Conservation (phyloP, 148 eudicot species). For the Rhododendron vialii region DNA sequence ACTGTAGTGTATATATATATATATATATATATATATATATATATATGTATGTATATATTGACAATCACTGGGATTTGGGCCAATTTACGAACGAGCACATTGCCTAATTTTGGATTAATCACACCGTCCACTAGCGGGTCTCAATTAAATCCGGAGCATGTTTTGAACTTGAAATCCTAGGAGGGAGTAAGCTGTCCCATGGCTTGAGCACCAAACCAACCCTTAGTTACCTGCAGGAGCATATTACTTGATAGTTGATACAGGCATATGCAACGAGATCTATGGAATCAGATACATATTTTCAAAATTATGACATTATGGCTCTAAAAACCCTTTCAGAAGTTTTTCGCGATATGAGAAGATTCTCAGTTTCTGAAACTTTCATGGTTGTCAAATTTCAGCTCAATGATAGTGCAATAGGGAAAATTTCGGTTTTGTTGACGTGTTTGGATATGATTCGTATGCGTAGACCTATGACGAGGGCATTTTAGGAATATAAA, state of each 20-base stretch:
- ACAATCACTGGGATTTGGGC: too few relatives aligned
- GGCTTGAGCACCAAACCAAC: too few relatives aligned
- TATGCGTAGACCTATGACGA: not conserved
- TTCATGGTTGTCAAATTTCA: not conserved
- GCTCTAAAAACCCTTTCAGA: not conserved
- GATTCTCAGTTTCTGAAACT: not conserved
- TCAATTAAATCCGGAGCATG: too few relatives aligned
- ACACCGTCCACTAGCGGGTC: too few relatives aligned
- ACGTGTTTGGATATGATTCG: not conserved
- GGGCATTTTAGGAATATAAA: not conserved
- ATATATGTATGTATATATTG: too few relatives aligned
- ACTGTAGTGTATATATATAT: too few relatives aligned
- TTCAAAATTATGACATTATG: not conserved
- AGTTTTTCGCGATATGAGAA: not conserved
- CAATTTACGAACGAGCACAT: too few relatives aligned
- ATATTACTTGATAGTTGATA: not conserved
- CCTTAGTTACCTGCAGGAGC: not conserved
- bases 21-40: too few relatives aligned
- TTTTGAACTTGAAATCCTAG: too few relatives aligned
- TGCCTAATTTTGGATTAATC: too few relatives aligned
- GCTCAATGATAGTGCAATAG: not conserved
- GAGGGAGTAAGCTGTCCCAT: too few relatives aligned
- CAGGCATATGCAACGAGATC: not conserved
- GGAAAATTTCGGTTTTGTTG: not conserved
- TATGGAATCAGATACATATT: not conserved